Conservation (phyloP, 2,329 filamentous ascomycete species). For the Aureobasidium sp. region DNA sequence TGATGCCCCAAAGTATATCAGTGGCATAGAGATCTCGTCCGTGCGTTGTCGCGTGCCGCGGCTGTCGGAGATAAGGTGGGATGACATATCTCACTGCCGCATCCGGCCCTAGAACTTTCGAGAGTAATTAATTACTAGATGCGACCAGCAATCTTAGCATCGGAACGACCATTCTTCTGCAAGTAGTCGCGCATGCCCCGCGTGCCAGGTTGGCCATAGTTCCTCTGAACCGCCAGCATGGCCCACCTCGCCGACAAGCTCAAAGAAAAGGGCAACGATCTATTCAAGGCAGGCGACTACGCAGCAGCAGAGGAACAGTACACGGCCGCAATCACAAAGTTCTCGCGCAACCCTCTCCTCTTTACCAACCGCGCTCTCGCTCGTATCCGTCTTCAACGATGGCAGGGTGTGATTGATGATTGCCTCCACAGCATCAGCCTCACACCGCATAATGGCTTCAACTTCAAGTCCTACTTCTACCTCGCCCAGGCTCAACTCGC, state of each 20-base stretch:
- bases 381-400: conserved; percentile 65
- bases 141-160: not conserved
- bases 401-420: conserved; percentile 69
- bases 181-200: not conserved
- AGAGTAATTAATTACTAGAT: not conserved
- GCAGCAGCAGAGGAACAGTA: conserved; percentile 61
- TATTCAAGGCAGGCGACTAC: conserved; percentile 61
- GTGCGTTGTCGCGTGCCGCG: not conserved
- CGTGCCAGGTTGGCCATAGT: not conserved
- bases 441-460: conserved; percentile 48
- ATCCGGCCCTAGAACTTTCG: not conserved
- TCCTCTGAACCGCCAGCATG: conserved; percentile 17
- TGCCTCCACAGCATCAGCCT: conserved; percentile 68
- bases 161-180: not conserved
- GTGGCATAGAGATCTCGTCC: not conserved
- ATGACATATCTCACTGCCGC: conserved; percentile 5
- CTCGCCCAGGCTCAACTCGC: conserved; percentile 75
- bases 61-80: not conserved
- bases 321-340: conserved; percentile 71
- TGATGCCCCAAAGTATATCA: not conserved
- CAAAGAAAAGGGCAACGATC: conserved; percentile 53
- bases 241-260: conserved; percentile 38
- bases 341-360: conserved; percentile 68
- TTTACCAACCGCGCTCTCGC: conserved; percentile 89
- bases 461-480: conserved; percentile 70